Evolutionary conservation across 805 yeast genomes (phyloP).

Genomic region (Wickerhamiella siamensis): DNA sequence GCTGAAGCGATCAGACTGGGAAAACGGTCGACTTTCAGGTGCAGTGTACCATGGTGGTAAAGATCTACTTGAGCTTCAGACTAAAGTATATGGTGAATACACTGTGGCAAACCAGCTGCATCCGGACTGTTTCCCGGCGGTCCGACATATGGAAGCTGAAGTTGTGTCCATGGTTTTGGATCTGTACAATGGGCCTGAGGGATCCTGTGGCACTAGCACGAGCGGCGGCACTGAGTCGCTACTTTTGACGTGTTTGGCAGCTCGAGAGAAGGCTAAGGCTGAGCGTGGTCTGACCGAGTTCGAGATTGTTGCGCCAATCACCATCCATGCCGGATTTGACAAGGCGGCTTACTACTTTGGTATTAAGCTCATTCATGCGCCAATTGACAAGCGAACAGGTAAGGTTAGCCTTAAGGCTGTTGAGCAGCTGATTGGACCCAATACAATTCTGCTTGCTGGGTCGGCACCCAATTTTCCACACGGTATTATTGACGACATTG

Average conservation of each 20-base stretch:
- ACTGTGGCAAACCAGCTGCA: constrained; percentile 89
- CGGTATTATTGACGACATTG: constrained; percentile 87
- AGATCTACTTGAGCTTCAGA: constrained; percentile 59
- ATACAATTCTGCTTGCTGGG: constrained; percentile 76
- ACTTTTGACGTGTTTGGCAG: constrained; percentile 72
- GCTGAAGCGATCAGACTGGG: constrained; percentile 65
- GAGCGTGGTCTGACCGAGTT: constrained; percentile 50
- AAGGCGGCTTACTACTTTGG: constrained; percentile 87
- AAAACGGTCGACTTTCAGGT: constrained; percentile 75
- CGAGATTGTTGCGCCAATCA: constrained; percentile 77
- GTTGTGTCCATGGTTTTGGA: constrained; percentile 80
- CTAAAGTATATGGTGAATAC: constrained; percentile 59
- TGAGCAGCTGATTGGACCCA: constrained; percentile 48
- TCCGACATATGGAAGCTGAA: constrained; percentile 91
- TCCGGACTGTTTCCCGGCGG: constrained; percentile 94
- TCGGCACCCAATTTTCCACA: constrained; percentile 97
- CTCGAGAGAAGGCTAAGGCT: constrained; percentile 52
- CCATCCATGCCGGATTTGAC: constrained; percentile 90
- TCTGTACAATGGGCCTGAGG: constrained; percentile 66
- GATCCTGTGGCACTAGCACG: constrained; percentile 68
- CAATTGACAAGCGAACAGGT: constrained; percentile 50
- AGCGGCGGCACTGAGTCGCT: constrained; percentile 95
- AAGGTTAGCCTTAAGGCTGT: constrained; percentile 55
- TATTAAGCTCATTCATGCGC: constrained; percentile 70
- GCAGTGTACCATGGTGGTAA: constrained; percentile 94